These are phyloP conservation scores for Sequoia sempervirens DNA, from an alignment of 75 land plant species.

Conservation along the genomic window DNA sequence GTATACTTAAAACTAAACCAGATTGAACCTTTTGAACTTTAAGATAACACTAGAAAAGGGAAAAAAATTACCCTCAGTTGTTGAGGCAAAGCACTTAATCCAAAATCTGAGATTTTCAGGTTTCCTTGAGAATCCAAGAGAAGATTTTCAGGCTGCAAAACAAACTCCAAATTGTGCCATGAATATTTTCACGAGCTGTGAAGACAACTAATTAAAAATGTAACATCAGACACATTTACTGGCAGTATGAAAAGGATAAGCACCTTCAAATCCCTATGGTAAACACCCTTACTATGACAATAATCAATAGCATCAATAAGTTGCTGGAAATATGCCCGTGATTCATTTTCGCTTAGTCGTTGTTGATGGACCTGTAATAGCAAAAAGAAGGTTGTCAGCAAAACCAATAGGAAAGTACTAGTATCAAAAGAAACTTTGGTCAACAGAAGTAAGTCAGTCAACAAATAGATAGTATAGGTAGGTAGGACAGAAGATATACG, in stretches of 20 bases:
- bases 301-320: slow-evolving; percentile 84
- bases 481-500: neutral
- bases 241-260: neutral
- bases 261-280: slow-evolving; percentile 87
- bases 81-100: slow-evolving; percentile 78
- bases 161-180: neutral
- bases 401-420: neutral
- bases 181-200: neutral
- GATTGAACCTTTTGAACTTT: neutral
- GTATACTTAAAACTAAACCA: neutral
- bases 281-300: slow-evolving; percentile 88
- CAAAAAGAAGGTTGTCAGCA: neutral
- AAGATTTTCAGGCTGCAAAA: slow-evolving; percentile 82
- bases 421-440: neutral
- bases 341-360: slow-evolving; percentile 65
- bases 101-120: slow-evolving; percentile 87
- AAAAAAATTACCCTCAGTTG: slow-evolving; percentile 25
- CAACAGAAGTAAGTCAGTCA: neutral
- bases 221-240: neutral
- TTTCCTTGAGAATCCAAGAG: slow-evolving; percentile 78
- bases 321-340: slow-evolving; percentile 79
- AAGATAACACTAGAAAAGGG: neutral
- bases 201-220: neutral
- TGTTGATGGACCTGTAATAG: slow-evolving; percentile 53
- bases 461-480: neutral